Evolutionary conservation across 257 asterid species (phyloP).

Genomic region (Ballota nigra): DNA sequence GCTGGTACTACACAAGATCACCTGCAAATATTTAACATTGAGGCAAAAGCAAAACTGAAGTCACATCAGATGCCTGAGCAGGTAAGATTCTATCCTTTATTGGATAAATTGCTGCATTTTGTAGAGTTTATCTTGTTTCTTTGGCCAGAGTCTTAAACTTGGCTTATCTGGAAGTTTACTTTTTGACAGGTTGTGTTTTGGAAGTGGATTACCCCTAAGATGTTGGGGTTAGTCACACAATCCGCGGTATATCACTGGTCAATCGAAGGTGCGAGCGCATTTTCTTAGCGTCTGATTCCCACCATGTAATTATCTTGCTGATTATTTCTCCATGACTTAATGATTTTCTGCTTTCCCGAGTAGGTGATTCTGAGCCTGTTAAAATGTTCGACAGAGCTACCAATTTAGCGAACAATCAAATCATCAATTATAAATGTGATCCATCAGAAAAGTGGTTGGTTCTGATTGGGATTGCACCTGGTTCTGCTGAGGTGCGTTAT

Average conservation of each 20-base stretch:
- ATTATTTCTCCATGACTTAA: background rate
- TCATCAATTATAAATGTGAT: slow-evolving; percentile 85
- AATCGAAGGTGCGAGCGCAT: slow-evolving; percentile 60
- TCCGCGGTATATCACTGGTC: slow-evolving; percentile 90
- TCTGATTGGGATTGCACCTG: slow-evolving; percentile 92
- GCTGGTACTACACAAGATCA: slow-evolving; percentile 93
- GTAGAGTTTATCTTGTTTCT: background rate
- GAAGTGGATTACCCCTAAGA: slow-evolving; percentile 89
- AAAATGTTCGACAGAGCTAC: slow-evolving; percentile 94
- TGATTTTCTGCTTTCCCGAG: slow-evolving; percentile 11
- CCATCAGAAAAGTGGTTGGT: slow-evolving; percentile 98
- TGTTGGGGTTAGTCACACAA: slow-evolving; percentile 93
- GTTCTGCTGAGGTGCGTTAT: slow-evolving; percentile 76
- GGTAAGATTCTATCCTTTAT: slow-evolving; percentile 38
- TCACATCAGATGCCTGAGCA: slow-evolving; percentile 98
- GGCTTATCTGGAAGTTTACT: slow-evolving; percentile 10
- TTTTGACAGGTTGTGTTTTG: slow-evolving; percentile 74
- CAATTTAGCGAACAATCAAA: slow-evolving; percentile 79
- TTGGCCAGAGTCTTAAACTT: slow-evolving; percentile 2
- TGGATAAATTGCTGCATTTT: slow-evolving; percentile 4
- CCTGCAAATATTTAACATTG: slow-evolving; percentile 93
- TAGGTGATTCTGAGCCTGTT: slow-evolving; percentile 86
- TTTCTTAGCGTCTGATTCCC: slow-evolving; percentile 12
- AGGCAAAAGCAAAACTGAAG: slow-evolving; percentile 84
- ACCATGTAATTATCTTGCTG: background rate